Evolutionary conservation across 2,329 filamentous ascomycete genomes (phyloP), one percentile per base, ranked within the genome.

Genomic region (Colletotrichum sp.): DNA sequence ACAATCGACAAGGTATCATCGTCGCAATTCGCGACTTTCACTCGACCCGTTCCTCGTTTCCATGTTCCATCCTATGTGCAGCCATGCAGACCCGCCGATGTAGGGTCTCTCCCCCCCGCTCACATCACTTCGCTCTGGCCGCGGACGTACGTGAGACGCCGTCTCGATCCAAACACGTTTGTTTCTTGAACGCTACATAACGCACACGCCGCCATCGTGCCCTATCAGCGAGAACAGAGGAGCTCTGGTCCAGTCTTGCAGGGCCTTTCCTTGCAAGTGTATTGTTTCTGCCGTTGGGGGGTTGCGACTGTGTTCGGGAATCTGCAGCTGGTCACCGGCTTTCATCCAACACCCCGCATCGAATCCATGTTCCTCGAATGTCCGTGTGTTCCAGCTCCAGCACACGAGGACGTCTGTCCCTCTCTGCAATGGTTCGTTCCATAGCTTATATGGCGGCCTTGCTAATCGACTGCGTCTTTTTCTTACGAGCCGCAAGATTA

Each of bases 121-220:
- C 64, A 36, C 62, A 43, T 58, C 39, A 36, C 43, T 43, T 58
- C 39, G 58, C 43, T 58, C 36, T 58, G 12, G 32, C 30, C 64
- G 64, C 52, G 32, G 60, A 60, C 65, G 60, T 56, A 60, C 36
- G 58, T 74, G 66, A 65, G 65, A 76, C 70, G 66, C 48, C 52
- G 27, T 66, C 25, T 55, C 28, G 60, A 70, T 69, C 71, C 36
- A 70, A 70, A 66, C 60, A 62, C 34, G 71, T 66, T 70, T 66
- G 27, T 71, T 69, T 58, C 36, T 36, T 70, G 66, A 75, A 43
- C 30, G 43, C 70, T 61, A 52, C 34, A 43, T 61, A 30, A 62
- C 71, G 74, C 74, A 75, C 74, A 55, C 61, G 62, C 65, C 74
- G 52, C 66, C 71, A 69, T 64, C 32, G n/a, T 60, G 56, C 27